Conservation (phyloP, 2,329 filamentous ascomycete genomes). For the Aspergillus awamori region DNA sequence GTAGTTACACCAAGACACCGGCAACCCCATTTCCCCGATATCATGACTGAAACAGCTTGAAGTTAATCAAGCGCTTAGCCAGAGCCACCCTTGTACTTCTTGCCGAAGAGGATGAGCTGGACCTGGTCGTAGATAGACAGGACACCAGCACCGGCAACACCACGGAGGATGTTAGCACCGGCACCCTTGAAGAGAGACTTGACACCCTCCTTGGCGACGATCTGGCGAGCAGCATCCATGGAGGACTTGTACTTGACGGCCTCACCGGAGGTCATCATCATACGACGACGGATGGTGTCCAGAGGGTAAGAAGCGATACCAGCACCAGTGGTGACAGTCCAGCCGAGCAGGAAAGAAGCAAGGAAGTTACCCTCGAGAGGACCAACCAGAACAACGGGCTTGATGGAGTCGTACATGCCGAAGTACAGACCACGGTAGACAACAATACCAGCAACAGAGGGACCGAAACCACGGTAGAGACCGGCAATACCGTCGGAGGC, state of each 20-base stretch:
- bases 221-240: slow-evolving; percentile 92
- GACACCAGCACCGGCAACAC: slow-evolving; percentile 99
- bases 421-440: slow-evolving; percentile 99
- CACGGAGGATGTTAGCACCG: slow-evolving; percentile 99
- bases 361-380: slow-evolving; percentile 97
- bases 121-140: slow-evolving; percentile 99
- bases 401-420: slow-evolving; percentile 99
- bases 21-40: slow-evolving; percentile 32
- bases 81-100: slow-evolving; percentile 70
- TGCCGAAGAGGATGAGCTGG: slow-evolving; percentile 99
- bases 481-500: slow-evolving; percentile 97
- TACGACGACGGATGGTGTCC: slow-evolving; percentile 99
- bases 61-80: slow-evolving; percentile 34
- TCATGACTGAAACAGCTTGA: slow-evolving; percentile 23
- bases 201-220: slow-evolving; percentile 94
- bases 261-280: slow-evolving; percentile 98
- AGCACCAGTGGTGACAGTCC: slow-evolving; percentile 99
- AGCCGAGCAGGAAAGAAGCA: slow-evolving; percentile 97
- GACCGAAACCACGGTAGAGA: slow-evolving; percentile 99
- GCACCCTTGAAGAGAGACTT: slow-evolving; percentile 99
- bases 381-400: slow-evolving; percentile 95
- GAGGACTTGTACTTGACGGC: slow-evolving; percentile 99
- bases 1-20: slow-evolving; percentile 31
- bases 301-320: slow-evolving; percentile 99
- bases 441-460: slow-evolving; percentile 97